A percentile compares a stretch with the other conserved stretches of the same genome.
These are phyloP conservation scores for Irpex sp. DNA, from an alignment of 1,284 basidiomycete species.

Conservation along the genomic window DNA sequence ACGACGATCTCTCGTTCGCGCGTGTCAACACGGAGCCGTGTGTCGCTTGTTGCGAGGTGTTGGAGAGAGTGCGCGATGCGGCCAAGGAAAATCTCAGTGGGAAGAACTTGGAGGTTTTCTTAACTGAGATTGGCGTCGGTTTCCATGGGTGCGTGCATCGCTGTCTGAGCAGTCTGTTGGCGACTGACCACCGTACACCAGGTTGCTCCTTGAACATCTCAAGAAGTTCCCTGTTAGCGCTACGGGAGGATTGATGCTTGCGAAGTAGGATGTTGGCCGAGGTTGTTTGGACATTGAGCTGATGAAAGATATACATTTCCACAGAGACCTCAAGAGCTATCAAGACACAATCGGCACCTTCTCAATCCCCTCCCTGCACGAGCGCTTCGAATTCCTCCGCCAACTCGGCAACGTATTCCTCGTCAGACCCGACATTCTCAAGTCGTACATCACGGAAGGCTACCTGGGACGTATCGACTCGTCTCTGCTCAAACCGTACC, in stretches of 20 bases:
- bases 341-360: constrained; percentile 88
- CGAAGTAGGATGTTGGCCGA: too few species aligned
- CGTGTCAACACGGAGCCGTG: constrained; percentile 96
- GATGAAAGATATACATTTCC: too few species aligned
- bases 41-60: constrained; percentile 77
- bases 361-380: constrained; percentile 76
- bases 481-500: constrained; percentile 83
- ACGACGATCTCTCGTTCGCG: constrained; percentile 93
- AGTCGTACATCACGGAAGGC: constrained; percentile 88
- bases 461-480: constrained; percentile 91
- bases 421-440: constrained; percentile 87
- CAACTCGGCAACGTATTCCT: constrained; percentile 98
- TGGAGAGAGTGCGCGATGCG: constrained; percentile 77
- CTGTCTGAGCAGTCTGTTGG: background rate
- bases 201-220: constrained; percentile 89
- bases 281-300: too few species aligned
- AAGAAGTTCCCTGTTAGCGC: constrained; percentile 96
- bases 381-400: constrained; percentile 97
- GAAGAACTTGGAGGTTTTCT: constrained; percentile 88
- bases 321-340: constrained; percentile 95
- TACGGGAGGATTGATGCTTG: constrained; percentile 95
- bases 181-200: constrained; percentile 26
- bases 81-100: constrained; percentile 77
- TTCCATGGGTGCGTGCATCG: constrained; percentile 74
- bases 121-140: constrained; percentile 90